Evolutionary conservation across 2,329 filamentous ascomycete species (phyloP), one percentile per base, ranked within the genome.

Genomic region (Zymoseptoria tritici): DNA sequence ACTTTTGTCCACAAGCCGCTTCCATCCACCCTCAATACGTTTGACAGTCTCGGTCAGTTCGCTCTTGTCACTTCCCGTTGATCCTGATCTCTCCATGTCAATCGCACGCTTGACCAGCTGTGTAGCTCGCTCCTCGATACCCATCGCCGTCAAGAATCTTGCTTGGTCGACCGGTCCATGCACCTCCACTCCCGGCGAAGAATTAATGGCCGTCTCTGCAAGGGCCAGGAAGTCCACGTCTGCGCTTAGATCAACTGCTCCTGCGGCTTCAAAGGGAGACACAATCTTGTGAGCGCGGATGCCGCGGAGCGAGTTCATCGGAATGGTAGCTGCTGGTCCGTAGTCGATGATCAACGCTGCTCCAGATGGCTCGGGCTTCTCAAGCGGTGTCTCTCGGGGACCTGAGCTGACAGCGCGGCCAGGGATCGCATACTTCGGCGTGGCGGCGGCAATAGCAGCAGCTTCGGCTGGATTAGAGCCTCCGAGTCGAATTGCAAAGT

Each of bases 281-380:
- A 96, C 88, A 22, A 82, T 81, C 22, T 80, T 78, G 76, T 99
- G 94, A 13, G 81, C 79, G 42, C 86, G 84, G 73, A 99, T 97
- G 21, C 94, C 94, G 31, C 94, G 88, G 21, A 99, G 82, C 0
- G 91, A 95, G 79, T 96, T 96, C 61, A 89, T 80, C 2, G 94
- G 94, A 54, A 99, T 86, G 0, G 83, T 89, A 60, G 85, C 80
- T 2, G 85, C 75, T 4, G 93, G 89, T 19, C 94, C 94, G 76
- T 99, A 99, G 77, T 99, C 94, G 52, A 99, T 85, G 67, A 99
- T 90, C n/a, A 99, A 80, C 0, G 93, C 94, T 8, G 92, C 94
- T 55, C 94, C 94, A 0, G 86, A 87, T 0, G 92, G 85, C 0
- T 71, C 72, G 0, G 79, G 66, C 71, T 90, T 92, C 0, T 80